Evolutionary conservation across 768 basidiomycete species (phyloP), one percentile per base, ranked within the genome.

Genomic region (Suillus bovinus): DNA sequence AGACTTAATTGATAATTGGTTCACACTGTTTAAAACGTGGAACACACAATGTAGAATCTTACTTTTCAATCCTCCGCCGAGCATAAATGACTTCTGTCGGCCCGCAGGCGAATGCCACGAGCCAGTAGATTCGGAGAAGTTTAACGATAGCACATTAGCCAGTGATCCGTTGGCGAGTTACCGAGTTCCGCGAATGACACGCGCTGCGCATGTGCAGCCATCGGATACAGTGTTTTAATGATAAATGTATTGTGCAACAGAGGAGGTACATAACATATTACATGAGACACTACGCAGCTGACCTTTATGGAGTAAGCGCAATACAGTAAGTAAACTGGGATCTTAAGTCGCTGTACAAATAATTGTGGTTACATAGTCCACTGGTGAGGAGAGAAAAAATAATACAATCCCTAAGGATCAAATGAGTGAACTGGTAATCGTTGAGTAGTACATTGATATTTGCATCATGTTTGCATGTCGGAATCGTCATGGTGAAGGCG

Each of bases 401-500:
- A 11, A 56, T 56, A 56, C 55, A 56, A 56, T 39, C 55, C 55
- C 55, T 39, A 56, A 9, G 55, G 55, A 56, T 56, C 55, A 56
- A 56, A 39, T 56, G 39, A 56, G 39, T 29, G 55, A 56, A 56
- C 55, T 24, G 38, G 55, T 56, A 38, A 36, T 56, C 38, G 36
- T 39, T 39, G 38, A 17, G 55, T 36, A 39, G 14, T 39, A 56
- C 27, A 39, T 56, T 55, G 38, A 56, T 56, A 41, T 39, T 69
- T 60, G 67, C 64, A 62, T 82, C 61, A 75, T 60, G 59, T 49
- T 58, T 70, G 71, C 71, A 77, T 79, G 68, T 77, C 74, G 61
- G 82, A 82, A 65, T 86, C 86, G 65, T 85, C 85, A 65, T 75
- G 69, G 59, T 83, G 79, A 63, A 82, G 74, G 67, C 85, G 83